Evolutionary conservation across 2,329 filamentous ascomycete species (phyloP).

Genomic region (Talaromyces islandicus): DNA sequence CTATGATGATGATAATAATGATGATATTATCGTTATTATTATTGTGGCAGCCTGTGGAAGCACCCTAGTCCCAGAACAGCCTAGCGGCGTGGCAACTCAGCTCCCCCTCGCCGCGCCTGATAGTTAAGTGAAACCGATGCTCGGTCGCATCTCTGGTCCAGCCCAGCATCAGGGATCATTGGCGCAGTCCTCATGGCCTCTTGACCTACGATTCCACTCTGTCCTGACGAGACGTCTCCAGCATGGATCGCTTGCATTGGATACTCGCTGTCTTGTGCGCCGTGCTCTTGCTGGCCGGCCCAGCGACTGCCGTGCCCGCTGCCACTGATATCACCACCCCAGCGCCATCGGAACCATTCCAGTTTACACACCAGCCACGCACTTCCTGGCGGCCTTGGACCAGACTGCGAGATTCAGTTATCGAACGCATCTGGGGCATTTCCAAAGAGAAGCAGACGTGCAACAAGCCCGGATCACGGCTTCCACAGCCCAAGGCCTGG

Average conservation of each 20-base stretch:
- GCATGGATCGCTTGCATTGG: constrained; percentile 16
- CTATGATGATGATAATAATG: too few relatives aligned
- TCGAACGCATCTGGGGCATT: constrained; percentile 39
- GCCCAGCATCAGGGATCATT: background rate
- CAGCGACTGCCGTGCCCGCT: constrained; percentile 27
- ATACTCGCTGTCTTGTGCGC: constrained; percentile 15
- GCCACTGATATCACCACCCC: constrained; percentile 26
- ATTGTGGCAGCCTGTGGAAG: background rate
- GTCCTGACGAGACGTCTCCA: background rate
- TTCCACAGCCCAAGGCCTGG: constrained; percentile 32
- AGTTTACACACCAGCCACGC: constrained; percentile 21
- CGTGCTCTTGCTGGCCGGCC: constrained; percentile 13
- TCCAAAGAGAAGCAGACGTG: constrained; percentile 21
- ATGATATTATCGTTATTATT: too few relatives aligned
- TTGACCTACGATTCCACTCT: background rate
- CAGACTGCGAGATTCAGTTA: constrained; percentile 36
- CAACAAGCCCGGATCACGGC: constrained; percentile 11
- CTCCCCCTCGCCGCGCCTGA: background rate
- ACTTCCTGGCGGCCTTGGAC: constrained; percentile 30
- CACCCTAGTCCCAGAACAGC: background rate
- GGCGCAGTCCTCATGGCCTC: background rate
- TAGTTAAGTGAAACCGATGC: background rate
- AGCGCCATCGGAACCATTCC: constrained; percentile 21
- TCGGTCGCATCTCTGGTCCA: background rate
- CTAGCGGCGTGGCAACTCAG: background rate